A percentile compares a stretch with the other conserved stretches of the same genome.
Conservation (phyloP, 2,329 filamentous ascomycete genomes). For the Aspergillus proliferans region DNA sequence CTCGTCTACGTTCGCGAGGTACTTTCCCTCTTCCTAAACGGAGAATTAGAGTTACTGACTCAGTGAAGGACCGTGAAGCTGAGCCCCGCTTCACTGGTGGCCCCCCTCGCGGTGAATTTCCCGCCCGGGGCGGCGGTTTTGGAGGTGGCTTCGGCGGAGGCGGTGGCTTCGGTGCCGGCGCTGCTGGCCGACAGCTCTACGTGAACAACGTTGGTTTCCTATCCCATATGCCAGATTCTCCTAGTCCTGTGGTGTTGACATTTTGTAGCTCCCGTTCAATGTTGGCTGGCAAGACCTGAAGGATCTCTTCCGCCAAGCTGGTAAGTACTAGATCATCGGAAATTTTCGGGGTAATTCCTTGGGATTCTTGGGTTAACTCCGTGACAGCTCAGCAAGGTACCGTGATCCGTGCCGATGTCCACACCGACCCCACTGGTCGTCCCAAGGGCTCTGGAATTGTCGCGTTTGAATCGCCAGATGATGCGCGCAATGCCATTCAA, state of each 20-base stretch:
- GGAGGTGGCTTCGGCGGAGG: constrained; percentile 47
- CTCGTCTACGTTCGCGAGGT: constrained; percentile 98
- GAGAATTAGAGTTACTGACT: constrained; percentile 4
- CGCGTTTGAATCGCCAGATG: constrained; percentile 88
- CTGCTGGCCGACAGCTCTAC: constrained; percentile 83
- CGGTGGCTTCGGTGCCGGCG: constrained; percentile 37
- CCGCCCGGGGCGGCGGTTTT: constrained; percentile 48
- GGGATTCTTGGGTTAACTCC: neutral
- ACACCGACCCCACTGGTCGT: constrained; percentile 81
- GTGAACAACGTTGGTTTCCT: constrained; percentile 86
- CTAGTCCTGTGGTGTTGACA: constrained; percentile 27
- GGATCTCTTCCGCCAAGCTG: constrained; percentile 95
- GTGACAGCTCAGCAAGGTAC: constrained; percentile 53
- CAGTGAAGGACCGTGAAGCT: constrained; percentile 79
- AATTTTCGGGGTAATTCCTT: constrained; percentile 3
- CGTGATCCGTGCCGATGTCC: constrained; percentile 92
- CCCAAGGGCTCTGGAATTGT: constrained; percentile 97
- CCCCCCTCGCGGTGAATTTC: constrained; percentile 59
- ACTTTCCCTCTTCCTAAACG: constrained; percentile 14
- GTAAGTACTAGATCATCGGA: constrained; percentile 52
- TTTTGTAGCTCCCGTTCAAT: constrained; percentile 79
- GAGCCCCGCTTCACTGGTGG: constrained; percentile 91
- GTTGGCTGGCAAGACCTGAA: constrained; percentile 99
- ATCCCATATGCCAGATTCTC: constrained; percentile 1
- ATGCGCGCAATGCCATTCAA: constrained; percentile 90